phyloP scores from a whole-genome alignment of 495 filamentous ascomycete species.

The Podospora anserina region DNA sequence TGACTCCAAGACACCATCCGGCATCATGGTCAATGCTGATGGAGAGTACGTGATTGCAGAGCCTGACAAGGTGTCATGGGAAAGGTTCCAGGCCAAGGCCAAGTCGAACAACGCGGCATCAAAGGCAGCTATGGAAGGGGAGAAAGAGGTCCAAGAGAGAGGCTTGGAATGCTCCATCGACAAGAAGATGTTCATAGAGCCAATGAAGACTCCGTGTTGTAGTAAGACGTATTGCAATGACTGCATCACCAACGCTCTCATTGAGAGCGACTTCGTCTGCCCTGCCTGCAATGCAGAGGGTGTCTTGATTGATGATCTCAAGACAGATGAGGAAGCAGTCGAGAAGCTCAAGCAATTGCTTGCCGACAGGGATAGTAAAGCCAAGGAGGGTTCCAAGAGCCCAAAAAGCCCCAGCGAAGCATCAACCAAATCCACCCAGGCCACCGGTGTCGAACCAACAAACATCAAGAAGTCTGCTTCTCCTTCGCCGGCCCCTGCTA shows the following conservation, averaged over 20 bases:
- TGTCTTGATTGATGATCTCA: constrained; percentile 88
- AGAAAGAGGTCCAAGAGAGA: constrained; percentile 75
- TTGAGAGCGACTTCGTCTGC: constrained; percentile 95
- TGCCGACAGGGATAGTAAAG: constrained; percentile 62
- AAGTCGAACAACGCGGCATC: constrained; percentile 79
- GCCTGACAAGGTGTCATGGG: constrained; percentile 92
- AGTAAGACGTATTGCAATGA: constrained; percentile 97
- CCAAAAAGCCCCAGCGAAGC: constrained; percentile 27
- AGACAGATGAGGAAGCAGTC: constrained; percentile 70
- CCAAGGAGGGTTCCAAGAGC: constrained; percentile 42
- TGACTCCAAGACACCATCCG: constrained; percentile 71
- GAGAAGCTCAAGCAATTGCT: constrained; percentile 77
- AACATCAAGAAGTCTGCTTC: constrained; percentile 37
- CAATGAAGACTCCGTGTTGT: constrained; percentile 98
- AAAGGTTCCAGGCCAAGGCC: constrained; percentile 89
- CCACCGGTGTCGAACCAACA: constrained; percentile 25
- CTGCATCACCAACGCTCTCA: constrained; percentile 95
- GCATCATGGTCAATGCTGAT: constrained; percentile 95
- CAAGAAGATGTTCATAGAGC: constrained; percentile 93
- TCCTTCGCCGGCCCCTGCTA: constrained; percentile 32
- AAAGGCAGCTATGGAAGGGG: constrained; percentile 62
- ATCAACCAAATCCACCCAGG: constrained; percentile 31
- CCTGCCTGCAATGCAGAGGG: constrained; percentile 86
- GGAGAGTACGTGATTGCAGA: constrained; percentile 95
- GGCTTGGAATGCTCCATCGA: constrained; percentile 93